These are phyloP conservation scores for Chalciporus sp. DNA, from an alignment of 1,284 basidiomycete genomes.

Conservation along the genomic window DNA sequence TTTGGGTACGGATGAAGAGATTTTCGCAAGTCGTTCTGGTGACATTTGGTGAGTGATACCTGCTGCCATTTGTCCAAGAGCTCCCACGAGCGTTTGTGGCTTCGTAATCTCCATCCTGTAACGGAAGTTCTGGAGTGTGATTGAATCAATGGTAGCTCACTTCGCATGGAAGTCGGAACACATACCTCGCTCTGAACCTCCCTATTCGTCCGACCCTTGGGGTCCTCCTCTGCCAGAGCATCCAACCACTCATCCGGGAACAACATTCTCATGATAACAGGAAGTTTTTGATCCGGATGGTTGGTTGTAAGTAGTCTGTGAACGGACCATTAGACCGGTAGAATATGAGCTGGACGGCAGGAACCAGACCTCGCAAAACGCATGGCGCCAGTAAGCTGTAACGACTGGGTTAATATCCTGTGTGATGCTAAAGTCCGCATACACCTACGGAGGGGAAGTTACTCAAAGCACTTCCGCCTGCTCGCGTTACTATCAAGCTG, in stretches of 20 bases:
- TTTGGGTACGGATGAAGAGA: constrained; percentile 60
- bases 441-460: constrained; percentile 30
- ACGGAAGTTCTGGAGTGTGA: constrained; percentile 38
- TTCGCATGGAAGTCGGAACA: not conserved
- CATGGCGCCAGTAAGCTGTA: constrained; percentile 15
- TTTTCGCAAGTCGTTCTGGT: constrained; percentile 51
- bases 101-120: constrained; percentile 58
- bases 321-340: constrained; percentile 9
- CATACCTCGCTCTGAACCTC: constrained; percentile 57
- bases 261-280: constrained; percentile 59
- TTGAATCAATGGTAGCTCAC: not conserved
- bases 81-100: constrained; percentile 63
- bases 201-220: constrained; percentile 60
- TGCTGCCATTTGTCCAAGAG: constrained; percentile 77
- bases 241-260: constrained; percentile 66
- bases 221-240: constrained; percentile 49
- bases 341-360: not conserved
- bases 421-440: not conserved
- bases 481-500: constrained; percentile 69
- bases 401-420: not conserved
- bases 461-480: constrained; percentile 39
- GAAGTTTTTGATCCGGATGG: constrained; percentile 42
- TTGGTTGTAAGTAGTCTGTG: constrained; percentile 14
- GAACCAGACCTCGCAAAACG: constrained; percentile 23
- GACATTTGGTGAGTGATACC: constrained; percentile 70